These are phyloP conservation scores for Psilocybe cyanescens DNA, from an alignment of 768 basidiomycete species.

Conservation along the genomic window DNA sequence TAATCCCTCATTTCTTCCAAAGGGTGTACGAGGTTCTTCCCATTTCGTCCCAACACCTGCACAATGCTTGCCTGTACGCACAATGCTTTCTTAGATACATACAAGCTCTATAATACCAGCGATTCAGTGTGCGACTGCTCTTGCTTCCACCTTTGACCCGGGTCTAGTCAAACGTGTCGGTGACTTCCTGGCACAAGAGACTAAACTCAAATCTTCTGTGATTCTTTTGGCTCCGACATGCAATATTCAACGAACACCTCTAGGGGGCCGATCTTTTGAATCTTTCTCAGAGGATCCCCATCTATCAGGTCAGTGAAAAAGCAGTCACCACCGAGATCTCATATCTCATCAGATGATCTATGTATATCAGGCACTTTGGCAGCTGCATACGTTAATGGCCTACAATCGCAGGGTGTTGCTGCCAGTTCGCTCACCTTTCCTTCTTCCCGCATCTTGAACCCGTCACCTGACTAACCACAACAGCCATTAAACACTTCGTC, in stretches of 20 bases:
- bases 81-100: slow-evolving; percentile 7
- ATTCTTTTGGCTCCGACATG: slow-evolving; percentile 74
- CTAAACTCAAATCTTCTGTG: slow-evolving; percentile 66
- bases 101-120: slow-evolving; percentile 6
- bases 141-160: slow-evolving; percentile 72
- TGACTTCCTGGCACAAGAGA: slow-evolving; percentile 62
- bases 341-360: background rate
- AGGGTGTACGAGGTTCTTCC: slow-evolving; percentile 72
- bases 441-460: background rate
- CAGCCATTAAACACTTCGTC: slow-evolving; percentile 76
- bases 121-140: slow-evolving; percentile 64
- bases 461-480: background rate
- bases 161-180: slow-evolving; percentile 60
- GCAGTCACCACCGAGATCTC: background rate
- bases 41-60: slow-evolving; percentile 69
- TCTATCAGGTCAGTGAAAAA: slow-evolving; percentile 51
- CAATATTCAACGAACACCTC: slow-evolving; percentile 71
- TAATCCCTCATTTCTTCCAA: slow-evolving; percentile 5
- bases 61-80: slow-evolving; percentile 63
- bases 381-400: slow-evolving; percentile 68
- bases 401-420: slow-evolving; percentile 68
- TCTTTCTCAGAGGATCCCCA: slow-evolving; percentile 76
- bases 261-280: slow-evolving; percentile 69
- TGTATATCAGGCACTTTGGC: slow-evolving; percentile 52
- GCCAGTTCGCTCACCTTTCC: slow-evolving; percentile 40